These are phyloP conservation scores for Aspergillus oerlinghausenensis DNA, from an alignment of 2,329 filamentous ascomycete species.

Conservation along the genomic window DNA sequence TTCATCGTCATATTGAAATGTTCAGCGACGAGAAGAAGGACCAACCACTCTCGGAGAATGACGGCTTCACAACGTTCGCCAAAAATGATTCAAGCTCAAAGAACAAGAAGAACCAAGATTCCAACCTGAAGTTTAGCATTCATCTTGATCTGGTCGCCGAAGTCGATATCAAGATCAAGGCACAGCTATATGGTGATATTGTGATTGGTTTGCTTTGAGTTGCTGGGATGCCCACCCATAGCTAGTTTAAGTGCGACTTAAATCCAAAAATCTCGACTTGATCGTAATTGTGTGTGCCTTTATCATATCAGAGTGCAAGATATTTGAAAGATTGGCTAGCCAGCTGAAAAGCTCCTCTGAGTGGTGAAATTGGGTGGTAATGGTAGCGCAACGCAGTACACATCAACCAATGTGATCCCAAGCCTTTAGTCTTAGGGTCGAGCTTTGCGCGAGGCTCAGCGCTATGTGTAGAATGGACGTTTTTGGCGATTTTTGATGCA, in stretches of 20 bases:
- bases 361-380: no score
- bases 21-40: neutral
- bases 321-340: no score
- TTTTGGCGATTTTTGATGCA: neutral
- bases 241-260: neutral
- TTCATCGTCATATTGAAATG: neutral
- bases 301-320: no score
- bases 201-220: slow-evolving; percentile 4
- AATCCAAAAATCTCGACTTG: neutral
- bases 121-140: neutral
- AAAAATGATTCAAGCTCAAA: neutral
- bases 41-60: neutral
- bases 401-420: no score
- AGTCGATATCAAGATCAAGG: neutral
- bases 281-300: neutral
- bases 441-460: no score
- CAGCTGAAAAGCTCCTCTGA: no score
- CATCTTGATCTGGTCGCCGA: neutral
- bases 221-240: neutral
- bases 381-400: no score
- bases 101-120: neutral
- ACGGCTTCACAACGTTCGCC: neutral
- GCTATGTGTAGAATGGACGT: neutral
- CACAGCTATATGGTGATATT: neutral
- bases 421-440: no score